Conservation (phyloP, 768 basidiomycete species). For the Gymnopilus dilepis region DNA sequence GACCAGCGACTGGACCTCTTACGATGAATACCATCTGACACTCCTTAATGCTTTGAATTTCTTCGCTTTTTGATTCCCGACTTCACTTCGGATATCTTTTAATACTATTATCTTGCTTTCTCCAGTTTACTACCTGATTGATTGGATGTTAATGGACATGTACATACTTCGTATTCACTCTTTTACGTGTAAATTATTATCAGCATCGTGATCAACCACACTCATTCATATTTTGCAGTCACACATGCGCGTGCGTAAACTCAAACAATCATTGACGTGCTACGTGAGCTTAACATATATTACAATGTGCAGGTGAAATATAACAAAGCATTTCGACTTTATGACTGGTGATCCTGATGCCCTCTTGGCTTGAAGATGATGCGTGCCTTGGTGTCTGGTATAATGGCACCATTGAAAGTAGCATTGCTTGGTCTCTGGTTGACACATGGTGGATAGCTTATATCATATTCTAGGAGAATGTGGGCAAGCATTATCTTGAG, state of each 20-base stretch:
- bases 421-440: conserved; percentile 34
- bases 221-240: conserved; percentile 11
- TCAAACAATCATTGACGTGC: too few species aligned
- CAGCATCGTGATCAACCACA: conserved; percentile 14
- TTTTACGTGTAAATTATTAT: conserved; percentile 29
- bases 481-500: conserved; percentile 43
- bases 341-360: too few species aligned
- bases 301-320: too few species aligned
- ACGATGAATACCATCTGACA: conserved; percentile 33
- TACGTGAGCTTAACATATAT: background rate
- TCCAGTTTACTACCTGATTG: conserved; percentile 20
- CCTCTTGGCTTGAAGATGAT: conserved; percentile 35
- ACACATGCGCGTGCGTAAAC: background rate
- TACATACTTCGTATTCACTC: conserved; percentile 24
- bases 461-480: conserved; percentile 40
- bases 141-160: conserved; percentile 27
- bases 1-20: conserved; percentile 72
- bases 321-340: too few species aligned
- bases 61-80: conserved; percentile 7
- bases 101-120: conserved; percentile 21
- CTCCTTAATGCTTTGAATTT: conserved; percentile 7
- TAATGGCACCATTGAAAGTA: conserved; percentile 39
- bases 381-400: conserved; percentile 38
- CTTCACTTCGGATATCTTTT: conserved; percentile 19
- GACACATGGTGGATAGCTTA: conserved; percentile 32